Evolutionary conservation across 176 grass and related monocot genomes (phyloP), one percentile per base, ranked within the genome.

Genomic region (Oryza officinalis): DNA sequence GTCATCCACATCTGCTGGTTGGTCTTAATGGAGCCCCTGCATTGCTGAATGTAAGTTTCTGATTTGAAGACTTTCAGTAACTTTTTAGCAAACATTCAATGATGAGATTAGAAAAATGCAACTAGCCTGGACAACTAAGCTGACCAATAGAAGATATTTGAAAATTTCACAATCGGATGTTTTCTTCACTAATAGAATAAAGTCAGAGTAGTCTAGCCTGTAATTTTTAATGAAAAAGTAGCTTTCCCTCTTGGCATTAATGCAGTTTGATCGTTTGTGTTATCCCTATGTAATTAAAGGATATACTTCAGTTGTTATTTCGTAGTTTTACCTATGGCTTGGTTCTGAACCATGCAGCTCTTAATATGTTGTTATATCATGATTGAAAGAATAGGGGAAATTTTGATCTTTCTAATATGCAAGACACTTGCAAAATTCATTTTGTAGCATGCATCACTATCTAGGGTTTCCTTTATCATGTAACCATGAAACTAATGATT

Each of bases 1-100:
- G 77, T 30, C 77, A 74, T 61, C 77, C 81, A 27, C 77, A 87
- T 75, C 50, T 87, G 38, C 81, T 83, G 18, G 17, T 76, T 32
- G 75, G 15, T 12, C 64, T 83, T 7, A 69, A 13, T 75, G 69
- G 20, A 71, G 31, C 18, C 13, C 61, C 67, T 80, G 57, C 38
- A 13, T 32, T 63, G 41, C 26, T 77, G 8, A 87, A 73, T 9
- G 84, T 90, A 83, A 83, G 80, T 28, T 64, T 68, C 38, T 68
- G 27, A 0, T 72, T 28, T 45, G 59, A 74, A 64, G 11, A 71
- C 57, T 82, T 77, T n/a, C 26, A 77, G 25, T 35, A 46, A n/a
- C 0, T 81, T 74, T 20, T 0, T 65, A 45, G 6, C 4, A n/a
- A 75, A 37, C 11, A 17, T 35, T 32, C 26, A 7, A 47, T 8